Base-by-base conservation (phyloP, 495 filamentous ascomycete genomes). In the Penicillium alfredii region DNA sequence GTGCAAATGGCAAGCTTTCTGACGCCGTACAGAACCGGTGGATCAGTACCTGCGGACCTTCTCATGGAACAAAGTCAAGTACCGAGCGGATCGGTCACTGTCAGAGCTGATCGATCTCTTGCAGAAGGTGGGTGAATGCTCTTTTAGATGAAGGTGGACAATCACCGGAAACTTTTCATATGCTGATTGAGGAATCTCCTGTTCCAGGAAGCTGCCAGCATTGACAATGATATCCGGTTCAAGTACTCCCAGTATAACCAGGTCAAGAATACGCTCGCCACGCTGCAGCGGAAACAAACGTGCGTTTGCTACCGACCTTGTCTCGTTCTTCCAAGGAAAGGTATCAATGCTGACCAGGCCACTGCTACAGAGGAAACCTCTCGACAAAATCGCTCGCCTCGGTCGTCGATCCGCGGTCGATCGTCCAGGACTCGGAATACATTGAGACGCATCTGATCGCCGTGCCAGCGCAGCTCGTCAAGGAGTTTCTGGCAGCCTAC, bases 11-110 rank as follows among this genome's bases (percentile, higher is more conserved):
- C n/a, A n/a, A n/a, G n/a, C n/a, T n/a, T 47, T 30, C 44, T 49
- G 37, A 49, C 38, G 28, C 14, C 33, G 17, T 39, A 13, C 36
- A 95, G 90, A 94, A 55, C 89, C 92, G 22, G 88, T 86, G 33
- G 92, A 94, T 49, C 82, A 89, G 50, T 98, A 98, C 58, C 69
- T 98, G 22, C 78, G 81, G 50, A 77, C 77, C 6, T 98, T 95
- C 63, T 72, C 73, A 35, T 98, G 92, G 92, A 95, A 97, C 61
- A 95, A 89, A 59, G 83, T 90, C 57, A 90, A 94, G 61, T 98
- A 97, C 58, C 79, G 90, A 34, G 84, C 85, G 35, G 92, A 98
- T 58, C 89, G 83, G 58, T 74, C 92, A 19, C 68, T 98, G 32
- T 75, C 78, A 14, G 88, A 96, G 47, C 62, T 96, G 33, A 81